These are phyloP conservation scores for Mitragyna speciosa DNA, from an alignment of 257 asterid species.

Conservation along the genomic window DNA sequence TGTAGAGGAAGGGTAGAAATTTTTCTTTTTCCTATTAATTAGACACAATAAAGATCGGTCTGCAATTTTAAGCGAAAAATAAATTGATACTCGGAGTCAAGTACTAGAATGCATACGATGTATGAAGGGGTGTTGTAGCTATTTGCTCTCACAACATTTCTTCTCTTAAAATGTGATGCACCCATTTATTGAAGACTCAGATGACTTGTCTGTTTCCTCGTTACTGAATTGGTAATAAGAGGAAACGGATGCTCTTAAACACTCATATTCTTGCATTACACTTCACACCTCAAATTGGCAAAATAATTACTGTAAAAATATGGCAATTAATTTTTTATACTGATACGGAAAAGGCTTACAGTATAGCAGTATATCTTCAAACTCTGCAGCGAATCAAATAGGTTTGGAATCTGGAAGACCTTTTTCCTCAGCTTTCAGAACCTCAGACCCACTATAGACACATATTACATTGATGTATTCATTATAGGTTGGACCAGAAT, in stretches of 20 bases:
- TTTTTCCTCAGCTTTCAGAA: conserved; percentile 32
- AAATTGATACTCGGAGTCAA: too few relatives aligned
- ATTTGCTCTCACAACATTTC: background rate
- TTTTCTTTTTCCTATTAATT: too few relatives aligned
- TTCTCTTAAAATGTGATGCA: conserved; percentile 35
- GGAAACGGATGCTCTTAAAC: too few relatives aligned
- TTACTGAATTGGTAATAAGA: too few relatives aligned
- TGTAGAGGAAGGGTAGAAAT: too few relatives aligned
- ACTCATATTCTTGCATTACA: conserved; percentile 11
- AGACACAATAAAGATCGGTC: too few relatives aligned
- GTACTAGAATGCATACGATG: too few relatives aligned
- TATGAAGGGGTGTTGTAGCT: too few relatives aligned
- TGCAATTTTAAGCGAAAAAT: too few relatives aligned
- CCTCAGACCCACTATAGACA: conserved; percentile 32
- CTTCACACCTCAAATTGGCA: conserved; percentile 12
- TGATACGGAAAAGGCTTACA: conserved; percentile 87
- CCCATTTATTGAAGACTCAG: conserved; percentile 73
- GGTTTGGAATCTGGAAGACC: conserved; percentile 65
- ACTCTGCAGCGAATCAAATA: conserved; percentile 77
- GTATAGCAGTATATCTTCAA: conserved; percentile 71
- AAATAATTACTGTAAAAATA: conserved; percentile 9
- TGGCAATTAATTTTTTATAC: conserved; percentile 1
- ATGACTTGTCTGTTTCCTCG: background rate
- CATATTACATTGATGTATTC: conserved; percentile 30
- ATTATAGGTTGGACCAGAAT: conserved; percentile 89